Evolutionary conservation across 2,329 filamentous ascomycete species (phyloP).

Genomic region (Stromatinia cepivora): DNA sequence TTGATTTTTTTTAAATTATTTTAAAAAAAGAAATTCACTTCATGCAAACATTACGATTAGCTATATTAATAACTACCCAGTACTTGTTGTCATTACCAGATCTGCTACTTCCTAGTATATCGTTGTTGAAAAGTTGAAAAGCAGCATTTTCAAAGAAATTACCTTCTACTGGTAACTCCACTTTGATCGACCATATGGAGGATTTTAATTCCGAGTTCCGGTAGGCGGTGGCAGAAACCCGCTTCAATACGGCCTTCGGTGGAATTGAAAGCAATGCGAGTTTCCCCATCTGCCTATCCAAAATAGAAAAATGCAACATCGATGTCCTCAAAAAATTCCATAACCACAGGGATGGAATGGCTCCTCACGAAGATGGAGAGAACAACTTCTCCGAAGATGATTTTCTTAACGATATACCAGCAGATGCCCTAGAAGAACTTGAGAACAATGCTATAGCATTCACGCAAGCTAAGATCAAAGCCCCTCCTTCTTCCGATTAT

Average conservation of each 20-base stretch:
- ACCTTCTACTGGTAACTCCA: background rate
- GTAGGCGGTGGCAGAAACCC: conserved; percentile 23
- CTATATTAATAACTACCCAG: no score
- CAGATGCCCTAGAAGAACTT: conserved; percentile 59
- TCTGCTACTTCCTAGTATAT: no score
- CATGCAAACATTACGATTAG: background rate
- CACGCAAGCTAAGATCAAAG: conserved; percentile 44
- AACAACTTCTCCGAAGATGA: conserved; percentile 67
- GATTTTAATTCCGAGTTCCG: conserved; percentile 15
- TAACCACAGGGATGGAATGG: conserved; percentile 43
- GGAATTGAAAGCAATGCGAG: background rate
- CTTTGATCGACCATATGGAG: background rate
- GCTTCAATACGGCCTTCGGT: background rate
- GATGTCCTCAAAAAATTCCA: conserved; percentile 25
- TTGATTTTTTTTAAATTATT: background rate
- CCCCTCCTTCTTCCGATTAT: conserved; percentile 42
- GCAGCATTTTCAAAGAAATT: conserved; percentile 8
- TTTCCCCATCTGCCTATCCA: background rate
- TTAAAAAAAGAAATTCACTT: background rate
- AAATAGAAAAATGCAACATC: background rate
- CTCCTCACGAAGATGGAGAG: conserved; percentile 44
- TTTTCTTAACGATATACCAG: conserved; percentile 60
- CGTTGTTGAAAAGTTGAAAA: background rate
- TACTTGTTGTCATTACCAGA: no score
- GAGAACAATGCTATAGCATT: conserved; percentile 63